Evolutionary conservation across 257 asterid species (phyloP).

Genomic region (Petunia axillaris): DNA sequence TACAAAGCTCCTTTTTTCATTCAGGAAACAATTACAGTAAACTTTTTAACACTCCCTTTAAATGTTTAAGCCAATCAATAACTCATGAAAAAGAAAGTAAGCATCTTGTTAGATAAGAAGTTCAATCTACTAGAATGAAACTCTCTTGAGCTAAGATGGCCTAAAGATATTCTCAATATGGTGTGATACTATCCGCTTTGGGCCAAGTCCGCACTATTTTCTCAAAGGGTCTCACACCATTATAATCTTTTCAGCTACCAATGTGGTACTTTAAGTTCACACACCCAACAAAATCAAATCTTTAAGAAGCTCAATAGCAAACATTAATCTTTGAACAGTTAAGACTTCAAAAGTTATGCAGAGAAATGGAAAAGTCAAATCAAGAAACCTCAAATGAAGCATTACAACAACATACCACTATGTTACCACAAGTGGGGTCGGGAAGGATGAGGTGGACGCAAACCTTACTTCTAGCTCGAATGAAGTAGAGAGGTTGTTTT

Average conservation of each 20-base stretch:
- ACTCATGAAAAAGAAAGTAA: background rate
- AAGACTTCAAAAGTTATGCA: background rate
- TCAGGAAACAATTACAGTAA: background rate
- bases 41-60: background rate
- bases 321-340: no score
- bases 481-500: no score
- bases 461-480: no score
- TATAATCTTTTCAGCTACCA: no score
- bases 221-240: no score
- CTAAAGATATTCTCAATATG: no score
- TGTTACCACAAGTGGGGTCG: no score
- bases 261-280: no score
- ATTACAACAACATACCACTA: background rate
- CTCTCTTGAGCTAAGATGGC: no score
- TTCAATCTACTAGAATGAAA: background rate
- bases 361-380: background rate
- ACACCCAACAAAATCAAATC: background rate
- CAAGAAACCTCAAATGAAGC: background rate
- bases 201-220: no score
- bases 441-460: no score
- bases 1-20: slow-evolving; percentile 5
- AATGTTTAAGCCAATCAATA: background rate
- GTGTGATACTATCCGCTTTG: no score
- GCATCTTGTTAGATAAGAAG: background rate
- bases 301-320: background rate